A percentile compares a stretch with the other conserved stretches of the same genome.
Conservation (phyloP, 768 basidiomycete species). For the Exidia glandulosa region DNA sequence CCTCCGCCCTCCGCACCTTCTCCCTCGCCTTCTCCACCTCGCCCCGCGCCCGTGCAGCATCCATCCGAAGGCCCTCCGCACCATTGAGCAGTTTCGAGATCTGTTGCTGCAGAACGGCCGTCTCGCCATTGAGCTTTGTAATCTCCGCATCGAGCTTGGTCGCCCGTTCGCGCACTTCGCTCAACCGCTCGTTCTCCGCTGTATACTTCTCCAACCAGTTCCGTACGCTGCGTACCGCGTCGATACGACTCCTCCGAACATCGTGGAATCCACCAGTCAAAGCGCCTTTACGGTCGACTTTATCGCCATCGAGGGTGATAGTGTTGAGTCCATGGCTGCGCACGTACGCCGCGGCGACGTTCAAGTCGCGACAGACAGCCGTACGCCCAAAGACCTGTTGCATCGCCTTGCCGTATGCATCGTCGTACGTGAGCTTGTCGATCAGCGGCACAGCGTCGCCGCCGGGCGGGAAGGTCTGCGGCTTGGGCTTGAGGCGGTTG, state of each 20-base stretch:
- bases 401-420: constrained; percentile 67
- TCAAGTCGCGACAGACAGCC: constrained; percentile 87
- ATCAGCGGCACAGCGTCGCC: constrained; percentile 74
- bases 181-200: constrained; percentile 47
- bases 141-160: constrained; percentile 75
- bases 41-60: constrained; percentile 43
- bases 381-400: constrained; percentile 97
- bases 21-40: constrained; percentile 63
- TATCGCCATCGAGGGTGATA: constrained; percentile 95
- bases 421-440: constrained; percentile 70
- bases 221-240: constrained; percentile 68
- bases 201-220: constrained; percentile 67
- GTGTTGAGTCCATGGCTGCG: constrained; percentile 92
- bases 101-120: constrained; percentile 63
- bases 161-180: constrained; percentile 67
- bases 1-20: constrained; percentile 52
- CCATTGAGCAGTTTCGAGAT: constrained; percentile 40
- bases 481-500: constrained; percentile 81
- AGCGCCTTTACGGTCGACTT: constrained; percentile 92
- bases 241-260: constrained; percentile 77
- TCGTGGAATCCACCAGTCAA: constrained; percentile 96
- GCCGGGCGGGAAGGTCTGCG: constrained; percentile 51
- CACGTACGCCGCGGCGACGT: constrained; percentile 87
- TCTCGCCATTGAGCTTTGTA: constrained; percentile 58
- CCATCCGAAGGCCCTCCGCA: constrained; percentile 54